Evolutionary conservation across 495 filamentous ascomycete genomes (phyloP).

Genomic region (Hypoxylon intermedium): DNA sequence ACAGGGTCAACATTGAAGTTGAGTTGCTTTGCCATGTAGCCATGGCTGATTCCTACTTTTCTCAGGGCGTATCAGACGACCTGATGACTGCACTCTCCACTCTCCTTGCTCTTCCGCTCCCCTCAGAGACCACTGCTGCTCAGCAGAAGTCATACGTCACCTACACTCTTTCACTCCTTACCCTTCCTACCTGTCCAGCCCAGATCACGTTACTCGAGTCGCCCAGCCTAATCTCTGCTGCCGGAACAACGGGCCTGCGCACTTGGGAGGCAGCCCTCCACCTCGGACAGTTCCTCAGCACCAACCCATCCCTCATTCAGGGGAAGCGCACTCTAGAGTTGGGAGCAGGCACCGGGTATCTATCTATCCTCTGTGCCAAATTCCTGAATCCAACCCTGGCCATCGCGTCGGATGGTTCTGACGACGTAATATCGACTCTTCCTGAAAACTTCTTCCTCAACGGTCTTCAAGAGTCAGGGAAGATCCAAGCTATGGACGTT

Average conservation of each 20-base stretch:
- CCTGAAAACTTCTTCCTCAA: conserved; percentile 72
- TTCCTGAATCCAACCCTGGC: conserved; percentile 69
- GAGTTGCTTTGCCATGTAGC: conserved; percentile 19
- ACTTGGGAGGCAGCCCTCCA: conserved; percentile 96
- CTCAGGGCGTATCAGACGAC: conserved; percentile 77
- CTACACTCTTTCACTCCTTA: conserved; percentile 63
- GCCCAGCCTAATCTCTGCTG: conserved; percentile 71
- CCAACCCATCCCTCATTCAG: conserved; percentile 49
- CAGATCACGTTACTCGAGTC: conserved; percentile 72
- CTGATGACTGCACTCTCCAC: conserved; percentile 67
- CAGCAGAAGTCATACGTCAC: conserved; percentile 79
- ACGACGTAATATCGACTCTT: conserved; percentile 72
- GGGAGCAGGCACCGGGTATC: conserved; percentile 85
- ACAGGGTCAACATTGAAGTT: not conserved
- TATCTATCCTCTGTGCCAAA: conserved; percentile 81
- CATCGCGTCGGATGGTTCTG: conserved; percentile 82
- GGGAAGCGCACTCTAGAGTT: conserved; percentile 79
- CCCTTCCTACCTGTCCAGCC: conserved; percentile 3
- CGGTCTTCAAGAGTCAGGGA: conserved; percentile 54
- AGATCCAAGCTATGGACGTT: conserved; percentile 58
- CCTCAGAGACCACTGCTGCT: conserved; percentile 65
- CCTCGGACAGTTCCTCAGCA: conserved; percentile 73
- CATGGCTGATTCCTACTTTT: conserved; percentile 30
- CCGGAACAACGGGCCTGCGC: conserved; percentile 82
- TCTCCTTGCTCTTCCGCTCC: conserved; percentile 65